A percentile compares a stretch with the other conserved stretches of the same genome.
Conservation (phyloP, 306 rosid species). For the Ziziphus jujuba region DNA sequence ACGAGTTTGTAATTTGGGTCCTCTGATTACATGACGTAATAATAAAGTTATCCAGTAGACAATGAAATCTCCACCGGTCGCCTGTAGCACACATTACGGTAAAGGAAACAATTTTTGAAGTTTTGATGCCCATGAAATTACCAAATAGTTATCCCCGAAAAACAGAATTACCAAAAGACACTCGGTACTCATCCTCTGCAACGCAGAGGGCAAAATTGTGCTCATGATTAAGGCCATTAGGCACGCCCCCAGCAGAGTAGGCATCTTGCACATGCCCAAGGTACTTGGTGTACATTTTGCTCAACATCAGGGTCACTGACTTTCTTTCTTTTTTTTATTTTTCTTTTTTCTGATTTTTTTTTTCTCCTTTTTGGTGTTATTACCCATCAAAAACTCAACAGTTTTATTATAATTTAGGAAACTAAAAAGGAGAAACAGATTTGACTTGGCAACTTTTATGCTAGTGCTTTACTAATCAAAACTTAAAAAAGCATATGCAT, state of each 20-base stretch:
- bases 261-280: constrained; percentile 18
- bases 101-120: constrained; percentile 20
- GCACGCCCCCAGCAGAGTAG: constrained; percentile 3
- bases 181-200: too few relatives aligned
- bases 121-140: not conserved
- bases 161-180: not conserved
- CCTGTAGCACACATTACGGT: constrained; percentile 24
- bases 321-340: not conserved
- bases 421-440: not conserved
- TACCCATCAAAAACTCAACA: not conserved
- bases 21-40: constrained; percentile 25
- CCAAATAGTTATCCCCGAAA: not conserved
- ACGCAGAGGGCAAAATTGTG: not conserved
- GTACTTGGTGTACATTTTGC: constrained; percentile 5
- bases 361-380: not conserved
- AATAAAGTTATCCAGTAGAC: constrained; percentile 40
- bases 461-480: too few relatives aligned
- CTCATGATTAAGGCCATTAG: constrained; percentile 11
- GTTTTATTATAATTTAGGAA: not conserved
- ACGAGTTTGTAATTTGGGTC: not conserved
- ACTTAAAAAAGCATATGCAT: too few relatives aligned
- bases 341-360: not conserved
- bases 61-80: constrained; percentile 15
- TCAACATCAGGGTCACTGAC: constrained; percentile 4
- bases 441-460: not conserved